Conservation (phyloP, 768 basidiomycete genomes). For the Mycena amicta region DNA sequence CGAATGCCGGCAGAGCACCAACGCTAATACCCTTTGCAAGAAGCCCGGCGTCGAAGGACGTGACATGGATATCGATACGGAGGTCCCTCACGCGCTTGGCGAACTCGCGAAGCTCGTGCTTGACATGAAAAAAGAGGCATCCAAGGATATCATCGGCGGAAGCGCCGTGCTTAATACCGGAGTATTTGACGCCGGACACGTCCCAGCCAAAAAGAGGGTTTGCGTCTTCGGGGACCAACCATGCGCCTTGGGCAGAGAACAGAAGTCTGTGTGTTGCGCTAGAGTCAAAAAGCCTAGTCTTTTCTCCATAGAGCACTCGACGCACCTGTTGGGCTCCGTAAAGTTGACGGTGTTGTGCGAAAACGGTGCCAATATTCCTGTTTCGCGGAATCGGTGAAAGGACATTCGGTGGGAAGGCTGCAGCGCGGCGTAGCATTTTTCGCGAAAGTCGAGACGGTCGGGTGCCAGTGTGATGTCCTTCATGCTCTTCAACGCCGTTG, state of each 20-base stretch:
- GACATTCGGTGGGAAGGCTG: constrained; percentile 38
- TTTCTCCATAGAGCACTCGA: background rate
- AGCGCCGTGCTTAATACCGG: constrained; percentile 33
- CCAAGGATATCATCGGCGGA: constrained; percentile 33
- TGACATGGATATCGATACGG: constrained; percentile 31
- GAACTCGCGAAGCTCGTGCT: constrained; percentile 32
- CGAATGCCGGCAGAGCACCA: constrained; percentile 28
- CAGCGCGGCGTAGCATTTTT: constrained; percentile 38
- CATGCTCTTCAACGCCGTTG: constrained; percentile 28
- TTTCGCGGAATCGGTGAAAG: constrained; percentile 30
- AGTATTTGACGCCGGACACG: constrained; percentile 32
- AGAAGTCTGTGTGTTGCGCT: constrained; percentile 30
- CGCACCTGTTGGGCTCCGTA: constrained; percentile 34
- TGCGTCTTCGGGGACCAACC: constrained; percentile 41
- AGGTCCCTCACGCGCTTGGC: constrained; percentile 31
- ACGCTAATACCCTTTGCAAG: constrained; percentile 34
- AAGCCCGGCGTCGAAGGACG: constrained; percentile 34
- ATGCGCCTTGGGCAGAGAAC: constrained; percentile 39
- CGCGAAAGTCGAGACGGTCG: constrained; percentile 38
- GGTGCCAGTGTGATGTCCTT: constrained; percentile 35
- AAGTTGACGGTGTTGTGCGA: constrained; percentile 29
- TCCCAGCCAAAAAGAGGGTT: constrained; percentile 48
- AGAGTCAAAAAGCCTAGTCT: background rate
- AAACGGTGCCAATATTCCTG: constrained; percentile 34
- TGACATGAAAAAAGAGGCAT: constrained; percentile 39